Evolutionary conservation across 2,329 filamentous ascomycete species (phyloP), one percentile per base, ranked within the genome.

Genomic region (Berkeleyomyces rouxiae): DNA sequence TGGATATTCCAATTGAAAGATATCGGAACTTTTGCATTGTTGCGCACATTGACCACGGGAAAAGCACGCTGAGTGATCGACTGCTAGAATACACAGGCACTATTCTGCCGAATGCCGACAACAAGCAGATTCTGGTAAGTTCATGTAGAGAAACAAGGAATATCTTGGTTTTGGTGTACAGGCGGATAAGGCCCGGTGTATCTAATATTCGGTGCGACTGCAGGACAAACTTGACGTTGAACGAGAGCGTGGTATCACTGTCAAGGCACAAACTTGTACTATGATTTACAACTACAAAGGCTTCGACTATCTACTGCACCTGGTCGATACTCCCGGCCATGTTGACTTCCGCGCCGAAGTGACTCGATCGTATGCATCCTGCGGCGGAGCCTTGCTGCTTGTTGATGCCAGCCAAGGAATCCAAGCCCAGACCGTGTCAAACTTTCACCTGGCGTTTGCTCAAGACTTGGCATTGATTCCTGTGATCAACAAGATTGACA

Each of bases 11-110:
- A 2, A 86, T 91, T 69, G 83, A 87, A 63, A 82, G 88, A 23
- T 92, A 84, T 68, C 86, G 93, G 66, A 99, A 99, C 74, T 99
- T 99, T 73, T 99, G 93, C 74, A 97, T 99, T 70, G 92, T 99
- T 60, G 93, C 93, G 7, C 93, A 99, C 73, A 95, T 99, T 71
- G 93, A 99, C 73, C 93, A 99, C 83, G 93, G 93, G 70, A 99
- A 99, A 75, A 95, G 88, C 71, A 99, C 93, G 3, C 83, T 99
- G 61, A 92, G 87, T 67, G 93, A 99, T 70, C 86, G 93, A 2
- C 77, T 99, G 61, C 81, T 99, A 66, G 93, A 99, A 78, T 79
- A 95, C 67, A 99, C 93, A 0, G 92, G 93, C 23, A 97, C 92
- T 5, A 97, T 99, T 67, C 77, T 88, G 68, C 81, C 88, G 0